Base-by-base conservation (phyloP, 1,139 yeast genomes). In the Hyphopichia pseudoburtonii region DNA sequence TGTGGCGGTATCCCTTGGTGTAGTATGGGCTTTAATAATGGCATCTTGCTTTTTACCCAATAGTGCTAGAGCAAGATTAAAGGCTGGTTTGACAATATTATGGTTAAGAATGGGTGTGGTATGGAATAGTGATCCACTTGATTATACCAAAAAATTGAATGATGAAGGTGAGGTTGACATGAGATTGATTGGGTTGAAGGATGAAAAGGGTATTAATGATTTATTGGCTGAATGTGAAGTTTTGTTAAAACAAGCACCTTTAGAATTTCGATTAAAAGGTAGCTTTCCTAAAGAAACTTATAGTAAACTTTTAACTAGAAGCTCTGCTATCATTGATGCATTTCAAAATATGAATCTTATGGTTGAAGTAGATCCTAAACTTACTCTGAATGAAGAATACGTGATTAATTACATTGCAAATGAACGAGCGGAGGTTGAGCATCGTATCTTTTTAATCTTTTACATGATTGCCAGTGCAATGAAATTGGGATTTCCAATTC, bases 101-200 rank as follows among this genome's bases (percentile, higher is more conserved):
- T 87, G 95, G 95, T 62, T 87, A 31, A 65, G 89, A 36, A 70
- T 87, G 70, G 96, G 95, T 0, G 71, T 86, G 21, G 73, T 82
- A n/a, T 86, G 95, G 95, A 82, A 82, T 48, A 67, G 81, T 46
- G 66, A 62, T 42, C 75, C 75, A 4, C 54, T 71, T 40, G 74
- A 66, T 30, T 68, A 64, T 41, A 29, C 30, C 16, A 15, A 29
- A 12, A 11, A 5, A 6, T 21, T 21, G 23, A 33, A 34, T 8
- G 36, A 31, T 14, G 43, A 40, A 24, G 49, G 40, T 30, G 56
- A 57, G 17, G 37, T 31, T 7, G 44, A 45, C 4, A 41, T 50
- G 34, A 43, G 46, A 21, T 59, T 80, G 9, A 61, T 68, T 25
- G 86, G 86, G 0, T 57, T 80, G 26, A 70, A 73, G 38, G 83